Evolutionary conservation across 495 filamentous ascomycete genomes (phyloP).

Genomic region (Eremomyces bilateralis): DNA sequence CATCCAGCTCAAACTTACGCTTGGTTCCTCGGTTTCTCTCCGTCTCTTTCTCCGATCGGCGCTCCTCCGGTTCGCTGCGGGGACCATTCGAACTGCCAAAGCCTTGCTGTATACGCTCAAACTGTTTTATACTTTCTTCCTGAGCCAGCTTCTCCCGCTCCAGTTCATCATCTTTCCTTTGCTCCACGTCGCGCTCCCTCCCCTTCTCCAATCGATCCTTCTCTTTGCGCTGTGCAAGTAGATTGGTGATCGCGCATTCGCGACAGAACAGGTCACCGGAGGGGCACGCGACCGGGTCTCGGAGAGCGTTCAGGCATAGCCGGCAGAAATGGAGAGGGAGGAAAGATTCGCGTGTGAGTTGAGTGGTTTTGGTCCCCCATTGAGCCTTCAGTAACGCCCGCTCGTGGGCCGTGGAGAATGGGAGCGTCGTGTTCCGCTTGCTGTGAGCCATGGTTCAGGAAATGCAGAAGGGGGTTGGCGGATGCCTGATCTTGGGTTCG

Average conservation of each 20-base stretch:
- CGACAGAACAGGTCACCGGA: constrained; percentile 91
- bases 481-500: too few relatives aligned
- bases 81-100: constrained; percentile 25
- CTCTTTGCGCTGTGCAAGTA: constrained; percentile 78
- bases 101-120: constrained; percentile 37
- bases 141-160: constrained; percentile 35
- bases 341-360: constrained; percentile 79
- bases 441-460: constrained; percentile 9
- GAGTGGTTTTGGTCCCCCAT: constrained; percentile 69
- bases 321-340: constrained; percentile 80
- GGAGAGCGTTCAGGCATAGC: constrained; percentile 68
- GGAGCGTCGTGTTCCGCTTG: constrained; percentile 90
- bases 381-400: constrained; percentile 52
- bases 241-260: constrained; percentile 80
- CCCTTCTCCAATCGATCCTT: constrained; percentile 64
- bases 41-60: constrained; percentile 18
- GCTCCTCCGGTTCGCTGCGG: constrained; percentile 2
- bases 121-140: constrained; percentile 19
- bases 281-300: constrained; percentile 52
- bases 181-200: constrained; percentile 32
- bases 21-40: constrained; percentile 31
- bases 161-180: constrained; percentile 29
- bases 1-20: constrained; percentile 67
- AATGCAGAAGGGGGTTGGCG: too few relatives aligned
- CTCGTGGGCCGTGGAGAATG: constrained; percentile 91